phyloP scores from a whole-genome alignment of 2,329 filamentous ascomycete genomes.

The Atkinsonella hypoxylon region DNA sequence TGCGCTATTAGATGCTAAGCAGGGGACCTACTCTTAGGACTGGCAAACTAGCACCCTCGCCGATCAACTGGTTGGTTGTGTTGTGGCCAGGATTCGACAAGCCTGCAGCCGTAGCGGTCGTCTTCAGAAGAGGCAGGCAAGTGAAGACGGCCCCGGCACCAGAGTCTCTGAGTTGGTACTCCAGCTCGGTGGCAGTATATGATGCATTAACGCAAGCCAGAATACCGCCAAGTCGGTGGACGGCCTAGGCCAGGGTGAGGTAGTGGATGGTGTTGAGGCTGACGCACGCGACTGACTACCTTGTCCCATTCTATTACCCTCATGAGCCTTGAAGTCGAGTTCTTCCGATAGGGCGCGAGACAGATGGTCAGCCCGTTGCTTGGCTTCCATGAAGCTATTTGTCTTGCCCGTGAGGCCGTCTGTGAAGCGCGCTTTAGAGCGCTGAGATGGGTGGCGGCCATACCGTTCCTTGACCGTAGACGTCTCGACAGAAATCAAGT shows the following conservation, averaged over 20 bases:
- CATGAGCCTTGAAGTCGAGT: slow-evolving; percentile 56
- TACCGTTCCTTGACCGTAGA: slow-evolving; percentile 54
- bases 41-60: slow-evolving; percentile 32
- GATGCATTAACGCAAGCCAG: slow-evolving; percentile 58
- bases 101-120: no score
- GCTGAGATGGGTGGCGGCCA: slow-evolving; percentile 46
- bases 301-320: slow-evolving; percentile 67
- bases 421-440: slow-evolving; percentile 56
- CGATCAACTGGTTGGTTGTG: slow-evolving; percentile 50
- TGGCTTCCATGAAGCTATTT: slow-evolving; percentile 49
- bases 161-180: slow-evolving; percentile 53
- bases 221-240: slow-evolving; percentile 56
- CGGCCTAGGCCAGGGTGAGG: slow-evolving; percentile 41
- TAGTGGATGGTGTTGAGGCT: slow-evolving; percentile 57
- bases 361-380: slow-evolving; percentile 49
- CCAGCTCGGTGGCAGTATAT: slow-evolving; percentile 54
- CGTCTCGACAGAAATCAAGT: slow-evolving; percentile 53
- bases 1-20: not conserved
- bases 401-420: slow-evolving; percentile 56
- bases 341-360: slow-evolving; percentile 47
- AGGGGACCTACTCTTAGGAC: slow-evolving; percentile 35
- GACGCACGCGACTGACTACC: slow-evolving; percentile 54
- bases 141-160: slow-evolving; percentile 58
- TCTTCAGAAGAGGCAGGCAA: slow-evolving; percentile 49
- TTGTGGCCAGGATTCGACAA: slow-evolving; percentile 55